Evolutionary conservation across 306 rosid genomes (phyloP).

Genomic region (Leucaena leucocephala): DNA sequence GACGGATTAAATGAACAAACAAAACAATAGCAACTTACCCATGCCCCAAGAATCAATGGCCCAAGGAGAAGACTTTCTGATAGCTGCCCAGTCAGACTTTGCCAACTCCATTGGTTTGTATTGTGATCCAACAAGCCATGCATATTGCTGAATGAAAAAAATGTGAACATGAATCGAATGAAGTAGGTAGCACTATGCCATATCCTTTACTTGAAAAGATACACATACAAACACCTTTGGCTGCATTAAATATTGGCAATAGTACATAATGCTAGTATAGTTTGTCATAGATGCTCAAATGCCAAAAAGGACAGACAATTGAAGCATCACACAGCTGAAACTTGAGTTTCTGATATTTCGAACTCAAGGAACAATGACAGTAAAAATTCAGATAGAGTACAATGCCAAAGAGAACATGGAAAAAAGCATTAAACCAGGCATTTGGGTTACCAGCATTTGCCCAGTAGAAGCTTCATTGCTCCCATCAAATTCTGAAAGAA

Average conservation of each 20-base stretch:
- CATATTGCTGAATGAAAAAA: slow-evolving; percentile 75
- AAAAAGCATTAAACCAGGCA: slow-evolving; percentile 30
- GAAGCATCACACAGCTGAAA: slow-evolving; percentile 32
- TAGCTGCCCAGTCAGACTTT: slow-evolving; percentile 91
- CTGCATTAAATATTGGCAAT: no score
- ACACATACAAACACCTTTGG: neutral
- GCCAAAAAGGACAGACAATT: slow-evolving; percentile 2
- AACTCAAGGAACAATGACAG: slow-evolving; percentile 14
- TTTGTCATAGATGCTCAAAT: slow-evolving; percentile 15
- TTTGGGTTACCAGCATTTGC: slow-evolving; percentile 79
- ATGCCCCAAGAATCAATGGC: slow-evolving; percentile 98
- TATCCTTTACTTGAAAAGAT: neutral
- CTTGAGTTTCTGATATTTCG: slow-evolving; percentile 23
- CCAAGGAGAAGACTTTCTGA: slow-evolving; percentile 95
- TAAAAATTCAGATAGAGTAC: neutral
- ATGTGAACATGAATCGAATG: slow-evolving; percentile 38
- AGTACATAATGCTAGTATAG: slow-evolving; percentile 15
- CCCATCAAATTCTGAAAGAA: slow-evolving; percentile 86
- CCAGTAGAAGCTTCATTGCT: slow-evolving; percentile 70
- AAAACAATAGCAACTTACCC: slow-evolving; percentile 63
- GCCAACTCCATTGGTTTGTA: slow-evolving; percentile 87
- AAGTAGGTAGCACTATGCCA: slow-evolving; percentile 25
- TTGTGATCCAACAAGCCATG: slow-evolving; percentile 96
- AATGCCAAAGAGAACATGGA: slow-evolving; percentile 30
- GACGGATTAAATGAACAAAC: neutral